A percentile compares a stretch with the other conserved stretches of the same genome.
These are phyloP conservation scores for Pneumocystis wakefieldiae DNA, from an alignment of 1,139 yeast genomes.

Conservation along the genomic window DNA sequence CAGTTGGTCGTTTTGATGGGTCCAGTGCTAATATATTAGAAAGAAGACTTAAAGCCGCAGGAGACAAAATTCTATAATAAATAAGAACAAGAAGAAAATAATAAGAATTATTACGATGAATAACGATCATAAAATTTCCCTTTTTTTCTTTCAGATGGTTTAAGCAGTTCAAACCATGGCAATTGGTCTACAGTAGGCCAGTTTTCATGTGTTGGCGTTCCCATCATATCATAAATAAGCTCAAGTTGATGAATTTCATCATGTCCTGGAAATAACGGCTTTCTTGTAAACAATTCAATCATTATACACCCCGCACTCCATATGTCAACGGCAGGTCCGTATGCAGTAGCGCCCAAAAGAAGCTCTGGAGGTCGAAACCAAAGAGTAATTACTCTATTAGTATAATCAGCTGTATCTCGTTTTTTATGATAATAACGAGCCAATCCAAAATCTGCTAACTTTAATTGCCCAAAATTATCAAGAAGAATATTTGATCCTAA, in stretches of 20 bases:
- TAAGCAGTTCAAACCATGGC: conserved; percentile 86
- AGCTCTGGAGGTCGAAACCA: conserved; percentile 98
- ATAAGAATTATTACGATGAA: conserved; percentile 12
- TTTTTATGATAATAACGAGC: conserved; percentile 41
- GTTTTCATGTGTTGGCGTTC: conserved; percentile 57
- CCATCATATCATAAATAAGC: conserved; percentile 68
- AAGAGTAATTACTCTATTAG: conserved; percentile 84
- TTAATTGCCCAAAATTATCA: conserved; percentile 54
- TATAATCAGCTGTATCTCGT: conserved; percentile 47
- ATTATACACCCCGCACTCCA: conserved; percentile 96
- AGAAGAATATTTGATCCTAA: conserved; percentile 56
- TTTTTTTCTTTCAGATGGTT: conserved; percentile 38
- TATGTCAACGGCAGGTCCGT: conserved; percentile 81
- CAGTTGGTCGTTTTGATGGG: conserved; percentile 50
- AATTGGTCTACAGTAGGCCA: conserved; percentile 68
- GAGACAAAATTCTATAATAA: conserved; percentile 26
- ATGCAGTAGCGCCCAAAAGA: conserved; percentile 73
- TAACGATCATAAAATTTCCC: conserved; percentile 38
- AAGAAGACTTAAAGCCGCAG: conserved; percentile 53
- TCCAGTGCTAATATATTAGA: conserved; percentile 45
- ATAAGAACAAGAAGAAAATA: neutral
- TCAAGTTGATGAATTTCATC: conserved; percentile 77
- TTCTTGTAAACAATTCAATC: conserved; percentile 60
- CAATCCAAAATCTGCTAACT: conserved; percentile 87
- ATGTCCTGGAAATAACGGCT: conserved; percentile 70